Percentiles rank a stretch among this genome's conserved stretches.
These are phyloP conservation scores for Persicaria maculosa DNA, from an alignment of 148 eudicot genomes.

Conservation along the genomic window DNA sequence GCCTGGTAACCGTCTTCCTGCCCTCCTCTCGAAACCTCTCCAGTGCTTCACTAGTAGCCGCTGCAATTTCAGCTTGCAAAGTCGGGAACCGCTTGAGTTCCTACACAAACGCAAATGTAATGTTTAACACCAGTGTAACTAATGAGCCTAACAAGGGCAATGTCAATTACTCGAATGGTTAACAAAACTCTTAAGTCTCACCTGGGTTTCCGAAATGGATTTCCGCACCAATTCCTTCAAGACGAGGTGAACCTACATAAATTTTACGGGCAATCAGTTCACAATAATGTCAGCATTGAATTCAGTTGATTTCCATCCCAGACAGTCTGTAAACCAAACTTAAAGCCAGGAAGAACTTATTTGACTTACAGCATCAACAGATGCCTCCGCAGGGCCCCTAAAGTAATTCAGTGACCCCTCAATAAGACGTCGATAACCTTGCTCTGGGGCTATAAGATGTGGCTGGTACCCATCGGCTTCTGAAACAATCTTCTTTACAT, in stretches of 20 bases:
- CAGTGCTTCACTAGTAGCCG: constrained; percentile 49
- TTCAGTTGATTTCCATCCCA: neutral
- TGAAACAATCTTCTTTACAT: constrained; percentile 55
- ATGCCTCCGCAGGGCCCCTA: constrained; percentile 77
- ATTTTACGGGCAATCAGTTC: constrained; percentile 2
- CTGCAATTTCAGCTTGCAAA: constrained; percentile 50
- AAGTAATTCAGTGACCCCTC: constrained; percentile 62
- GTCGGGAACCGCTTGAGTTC: constrained; percentile 67
- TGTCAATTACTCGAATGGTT: neutral
- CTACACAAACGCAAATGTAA: constrained; percentile 17
- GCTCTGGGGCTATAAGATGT: constrained; percentile 83
- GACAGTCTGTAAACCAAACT: neutral
- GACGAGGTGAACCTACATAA: constrained; percentile 60
- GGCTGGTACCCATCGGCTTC: constrained; percentile 89
- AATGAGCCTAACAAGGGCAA: neutral
- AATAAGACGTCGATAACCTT: constrained; percentile 75
- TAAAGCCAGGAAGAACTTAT: neutral
- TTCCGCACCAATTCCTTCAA: constrained; percentile 76
- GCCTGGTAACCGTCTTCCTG: constrained; percentile 51
- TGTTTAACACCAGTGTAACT: neutral
- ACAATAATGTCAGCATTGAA: neutral
- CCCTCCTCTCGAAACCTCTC: constrained; percentile 68
- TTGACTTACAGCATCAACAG: constrained; percentile 70
- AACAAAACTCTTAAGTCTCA: constrained; percentile 12
- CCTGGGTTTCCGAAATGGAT: constrained; percentile 64